Percentiles rank a stretch among this genome's conserved stretches.
Conservation (phyloP, 495 filamentous ascomycete species). For the Glutinoglossum americanum region DNA sequence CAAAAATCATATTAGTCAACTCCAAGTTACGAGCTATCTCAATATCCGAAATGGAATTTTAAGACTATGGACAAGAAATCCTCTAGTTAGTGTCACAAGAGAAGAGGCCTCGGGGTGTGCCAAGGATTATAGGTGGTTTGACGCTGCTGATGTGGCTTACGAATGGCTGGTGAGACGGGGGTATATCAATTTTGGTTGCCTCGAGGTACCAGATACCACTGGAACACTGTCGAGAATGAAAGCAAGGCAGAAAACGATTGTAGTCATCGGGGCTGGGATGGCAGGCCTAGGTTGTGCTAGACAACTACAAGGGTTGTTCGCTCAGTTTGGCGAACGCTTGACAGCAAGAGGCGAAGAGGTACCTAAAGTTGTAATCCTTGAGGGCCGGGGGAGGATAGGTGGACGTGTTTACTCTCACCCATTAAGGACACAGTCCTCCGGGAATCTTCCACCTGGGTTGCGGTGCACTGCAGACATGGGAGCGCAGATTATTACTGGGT, state of each 20-base stretch:
- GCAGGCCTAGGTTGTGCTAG: conserved; percentile 79
- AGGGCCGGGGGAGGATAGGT: conserved; percentile 75
- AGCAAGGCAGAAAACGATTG: conserved; percentile 40
- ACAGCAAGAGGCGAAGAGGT: conserved; percentile 34
- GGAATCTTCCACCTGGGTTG: conserved; percentile 25
- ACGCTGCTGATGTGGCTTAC: conserved; percentile 68
- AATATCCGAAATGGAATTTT: conserved; percentile 94
- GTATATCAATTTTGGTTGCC: conserved; percentile 93
- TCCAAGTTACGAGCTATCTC: conserved; percentile 86
- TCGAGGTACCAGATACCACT: conserved; percentile 28
- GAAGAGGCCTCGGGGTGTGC: conserved; percentile 88
- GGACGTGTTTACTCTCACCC: conserved; percentile 87
- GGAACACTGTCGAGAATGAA: neutral
- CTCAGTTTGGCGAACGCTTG: conserved; percentile 48
- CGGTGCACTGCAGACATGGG: conserved; percentile 84
- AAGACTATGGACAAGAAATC: conserved; percentile 76
- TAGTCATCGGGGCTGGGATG: conserved; percentile 87
- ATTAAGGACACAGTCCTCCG: conserved; percentile 35
- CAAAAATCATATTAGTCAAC: conserved; percentile 57
- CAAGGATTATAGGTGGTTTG: conserved; percentile 77
- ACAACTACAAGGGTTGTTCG: conserved; percentile 67
- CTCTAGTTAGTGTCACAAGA: conserved; percentile 61
- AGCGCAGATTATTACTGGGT: conserved; percentile 92
- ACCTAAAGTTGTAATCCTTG: conserved; percentile 62
- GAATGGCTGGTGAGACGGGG: conserved; percentile 81